Percentiles rank a stretch among this genome's conserved stretches.
Conservation (phyloP, 2,329 filamentous ascomycete genomes). For the Aplosporella prunicola region DNA sequence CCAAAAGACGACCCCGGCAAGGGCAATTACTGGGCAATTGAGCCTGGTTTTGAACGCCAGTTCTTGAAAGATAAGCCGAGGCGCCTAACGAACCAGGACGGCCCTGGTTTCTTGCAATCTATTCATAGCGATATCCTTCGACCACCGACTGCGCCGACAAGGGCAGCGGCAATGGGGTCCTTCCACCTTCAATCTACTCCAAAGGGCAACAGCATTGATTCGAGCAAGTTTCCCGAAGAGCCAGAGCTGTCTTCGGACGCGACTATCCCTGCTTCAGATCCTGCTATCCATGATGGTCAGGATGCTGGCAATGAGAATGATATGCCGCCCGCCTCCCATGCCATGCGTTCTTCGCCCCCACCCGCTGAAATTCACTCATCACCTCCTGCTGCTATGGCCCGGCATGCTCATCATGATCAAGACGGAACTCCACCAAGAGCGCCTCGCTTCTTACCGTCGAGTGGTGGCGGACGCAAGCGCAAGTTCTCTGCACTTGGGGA, state of each 20-base stretch:
- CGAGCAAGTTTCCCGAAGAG: slow-evolving; percentile 42
- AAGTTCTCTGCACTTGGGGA: slow-evolving; percentile 77
- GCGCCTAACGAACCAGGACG: slow-evolving; percentile 38
- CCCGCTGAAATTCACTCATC: slow-evolving; percentile 73
- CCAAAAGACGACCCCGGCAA: slow-evolving; percentile 97
- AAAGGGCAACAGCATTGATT: slow-evolving; percentile 37
- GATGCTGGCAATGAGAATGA: slow-evolving; percentile 25
- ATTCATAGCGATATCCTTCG: slow-evolving; percentile 25
- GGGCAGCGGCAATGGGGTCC: slow-evolving; percentile 10
- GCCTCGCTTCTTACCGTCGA: slow-evolving; percentile 48
- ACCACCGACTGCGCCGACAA: slow-evolving; percentile 29
- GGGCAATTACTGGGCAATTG: slow-evolving; percentile 94
- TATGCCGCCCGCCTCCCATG: slow-evolving; percentile 34
- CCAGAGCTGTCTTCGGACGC: slow-evolving; percentile 43
- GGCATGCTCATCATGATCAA: slow-evolving; percentile 42
- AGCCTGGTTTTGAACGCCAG: slow-evolving; percentile 76
- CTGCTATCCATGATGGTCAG: slow-evolving; percentile 39
- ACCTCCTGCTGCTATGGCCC: slow-evolving; percentile 75
- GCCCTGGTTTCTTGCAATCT: slow-evolving; percentile 20
- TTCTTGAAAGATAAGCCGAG: slow-evolving; percentile 83
- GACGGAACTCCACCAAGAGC: slow-evolving; percentile 69
- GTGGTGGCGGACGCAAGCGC: slow-evolving; percentile 65
- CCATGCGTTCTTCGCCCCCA: slow-evolving; percentile 58
- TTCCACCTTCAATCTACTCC: slow-evolving; percentile 9
- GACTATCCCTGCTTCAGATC: slow-evolving; percentile 43